phyloP scores from a whole-genome alignment of 2,329 filamentous ascomycete genomes.

The Xylariaceae sp. region DNA sequence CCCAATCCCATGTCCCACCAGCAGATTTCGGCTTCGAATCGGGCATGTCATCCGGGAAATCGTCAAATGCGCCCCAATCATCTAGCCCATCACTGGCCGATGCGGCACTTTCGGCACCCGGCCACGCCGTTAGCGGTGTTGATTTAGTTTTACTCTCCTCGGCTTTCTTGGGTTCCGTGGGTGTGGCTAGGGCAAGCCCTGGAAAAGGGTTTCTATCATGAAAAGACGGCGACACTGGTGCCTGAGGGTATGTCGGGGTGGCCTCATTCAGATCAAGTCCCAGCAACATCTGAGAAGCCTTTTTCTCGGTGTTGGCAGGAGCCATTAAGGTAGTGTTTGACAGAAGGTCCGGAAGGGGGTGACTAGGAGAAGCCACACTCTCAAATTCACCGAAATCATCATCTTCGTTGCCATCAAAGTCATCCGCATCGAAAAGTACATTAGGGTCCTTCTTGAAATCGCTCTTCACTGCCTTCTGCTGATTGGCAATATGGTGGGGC shows the following conservation, averaged over 20 bases:
- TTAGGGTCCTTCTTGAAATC: constrained; percentile 36
- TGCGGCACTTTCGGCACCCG: constrained; percentile 26
- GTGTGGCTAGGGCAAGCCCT: constrained; percentile 43
- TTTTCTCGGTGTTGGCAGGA: constrained; percentile 21
- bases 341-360: constrained; percentile 31
- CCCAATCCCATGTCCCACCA: constrained; percentile 25
- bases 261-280: constrained; percentile 27
- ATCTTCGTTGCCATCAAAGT: constrained; percentile 41
- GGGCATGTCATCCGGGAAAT: constrained; percentile 30
- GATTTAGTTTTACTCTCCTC: constrained; percentile 30
- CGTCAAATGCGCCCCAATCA: constrained; percentile 50
- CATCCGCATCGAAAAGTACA: constrained; percentile 64
- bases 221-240: constrained; percentile 49
- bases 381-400: constrained; percentile 62
- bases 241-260: constrained; percentile 38
- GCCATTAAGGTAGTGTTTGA: constrained; percentile 31
- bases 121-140: constrained; percentile 42
- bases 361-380: constrained; percentile 32
- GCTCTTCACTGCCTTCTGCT: constrained; percentile 13
- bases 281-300: constrained; percentile 30
- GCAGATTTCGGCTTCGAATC: constrained; percentile 13
- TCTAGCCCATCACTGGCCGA: constrained; percentile 28
- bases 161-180: constrained; percentile 29
- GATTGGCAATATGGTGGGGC: constrained; percentile 5
- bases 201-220: constrained; percentile 50